Evolutionary conservation across 73 alveolate species (phyloP).

Genomic region (Paraurostyla sp.): DNA sequence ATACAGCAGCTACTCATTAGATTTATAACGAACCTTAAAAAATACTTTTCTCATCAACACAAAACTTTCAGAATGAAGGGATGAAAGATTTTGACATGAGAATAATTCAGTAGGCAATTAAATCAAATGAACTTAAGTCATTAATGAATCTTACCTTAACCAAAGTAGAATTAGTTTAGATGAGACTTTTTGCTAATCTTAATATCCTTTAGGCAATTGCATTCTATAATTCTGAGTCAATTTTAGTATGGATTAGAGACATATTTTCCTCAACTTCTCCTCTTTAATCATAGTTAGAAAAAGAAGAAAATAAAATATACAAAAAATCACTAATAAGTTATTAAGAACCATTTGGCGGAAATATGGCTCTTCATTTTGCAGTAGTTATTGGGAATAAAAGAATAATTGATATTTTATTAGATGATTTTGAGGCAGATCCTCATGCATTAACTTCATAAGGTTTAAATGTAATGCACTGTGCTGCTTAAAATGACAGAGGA

Average conservation of each 20-base stretch:
- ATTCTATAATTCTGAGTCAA: background rate
- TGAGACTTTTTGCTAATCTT: background rate
- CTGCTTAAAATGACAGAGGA: slow-evolving; percentile 52
- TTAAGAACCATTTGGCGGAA: slow-evolving; percentile 39
- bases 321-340: background rate
- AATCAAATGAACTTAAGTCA: too few relatives aligned
- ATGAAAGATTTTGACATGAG: too few relatives aligned
- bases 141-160: too few relatives aligned
- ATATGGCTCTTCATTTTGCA: slow-evolving; percentile 41
- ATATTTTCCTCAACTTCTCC: too few relatives aligned
- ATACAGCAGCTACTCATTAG: too few relatives aligned
- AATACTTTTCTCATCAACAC: too few relatives aligned
- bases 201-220: background rate
- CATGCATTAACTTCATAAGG: slow-evolving; percentile 7
- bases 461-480: slow-evolving; percentile 47
- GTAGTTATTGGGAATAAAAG: slow-evolving; percentile 12
- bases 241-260: background rate
- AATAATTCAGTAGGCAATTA: too few relatives aligned
- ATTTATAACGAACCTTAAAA: too few relatives aligned
- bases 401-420: background rate
- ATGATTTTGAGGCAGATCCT: slow-evolving; percentile 25
- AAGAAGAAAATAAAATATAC: background rate
- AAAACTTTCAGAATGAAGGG: too few relatives aligned
- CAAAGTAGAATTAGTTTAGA: background rate
- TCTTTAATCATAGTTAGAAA: too few relatives aligned